Percentiles rank a stretch among this genome's conserved stretches.
These are phyloP conservation scores for Globisporangium cylindrosporum DNA, from an alignment of 352 stramenopile genomes.

Conservation along the genomic window DNA sequence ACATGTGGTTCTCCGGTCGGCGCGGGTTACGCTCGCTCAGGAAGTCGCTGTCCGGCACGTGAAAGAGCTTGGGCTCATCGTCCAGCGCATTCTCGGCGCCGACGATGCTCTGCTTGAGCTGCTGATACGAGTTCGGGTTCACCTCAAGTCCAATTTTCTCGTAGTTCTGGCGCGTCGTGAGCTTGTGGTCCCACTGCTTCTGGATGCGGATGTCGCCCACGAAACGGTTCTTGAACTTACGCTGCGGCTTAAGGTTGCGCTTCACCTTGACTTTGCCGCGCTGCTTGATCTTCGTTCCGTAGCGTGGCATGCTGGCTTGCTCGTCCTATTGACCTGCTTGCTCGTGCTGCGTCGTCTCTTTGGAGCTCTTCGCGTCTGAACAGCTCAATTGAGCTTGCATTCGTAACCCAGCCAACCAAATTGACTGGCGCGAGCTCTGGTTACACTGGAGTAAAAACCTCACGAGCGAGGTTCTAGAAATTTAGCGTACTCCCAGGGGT, in stretches of 20 bases:
- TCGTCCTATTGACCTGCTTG: background rate
- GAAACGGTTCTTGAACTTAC: slow-evolving; percentile 73
- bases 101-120: slow-evolving; percentile 43
- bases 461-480: background rate
- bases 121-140: slow-evolving; percentile 60
- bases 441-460: background rate
- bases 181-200: slow-evolving; percentile 73
- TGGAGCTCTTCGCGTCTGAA: slow-evolving; percentile 8
- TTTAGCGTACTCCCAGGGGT: background rate
- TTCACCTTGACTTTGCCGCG: slow-evolving; percentile 62
- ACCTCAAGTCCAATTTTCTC: slow-evolving; percentile 60
- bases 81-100: slow-evolving; percentile 54
- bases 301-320: slow-evolving; percentile 31
- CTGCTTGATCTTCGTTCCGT: slow-evolving; percentile 61
- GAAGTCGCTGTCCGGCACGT: slow-evolving; percentile 79
- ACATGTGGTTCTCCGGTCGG: slow-evolving; percentile 73
- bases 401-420: slow-evolving; percentile 13
- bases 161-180: slow-evolving; percentile 83
- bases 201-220: slow-evolving; percentile 71
- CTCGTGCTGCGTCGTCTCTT: slow-evolving; percentile 2
- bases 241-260: slow-evolving; percentile 69
- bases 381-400: background rate
- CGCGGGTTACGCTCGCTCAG: slow-evolving; percentile 72
- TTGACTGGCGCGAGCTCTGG: slow-evolving; percentile 5
- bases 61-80: slow-evolving; percentile 57